Evolutionary conservation across 306 rosid species (phyloP).

Genomic region (Arachis hypogaea): DNA sequence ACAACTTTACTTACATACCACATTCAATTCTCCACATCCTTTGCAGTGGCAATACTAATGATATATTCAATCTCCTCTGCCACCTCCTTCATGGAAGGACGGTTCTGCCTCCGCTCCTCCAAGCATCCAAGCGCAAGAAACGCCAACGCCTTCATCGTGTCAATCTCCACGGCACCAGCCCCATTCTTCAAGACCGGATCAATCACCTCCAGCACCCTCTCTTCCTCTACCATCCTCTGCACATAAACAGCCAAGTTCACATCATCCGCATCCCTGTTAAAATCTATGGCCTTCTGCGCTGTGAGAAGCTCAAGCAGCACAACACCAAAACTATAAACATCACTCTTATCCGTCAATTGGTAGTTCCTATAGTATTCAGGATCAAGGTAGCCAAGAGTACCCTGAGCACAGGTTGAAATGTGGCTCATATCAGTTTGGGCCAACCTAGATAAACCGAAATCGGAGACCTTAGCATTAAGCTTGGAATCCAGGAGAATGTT

Average conservation of each 20-base stretch:
- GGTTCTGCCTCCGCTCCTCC: slow-evolving; percentile 79
- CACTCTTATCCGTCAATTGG: slow-evolving; percentile 74
- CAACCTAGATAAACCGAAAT: slow-evolving; percentile 72
- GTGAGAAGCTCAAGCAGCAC: slow-evolving; percentile 73
- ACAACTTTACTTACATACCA: background rate
- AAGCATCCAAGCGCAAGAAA: slow-evolving; percentile 78
- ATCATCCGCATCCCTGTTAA: slow-evolving; percentile 62
- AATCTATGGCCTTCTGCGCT: slow-evolving; percentile 75
- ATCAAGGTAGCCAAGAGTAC: slow-evolving; percentile 76
- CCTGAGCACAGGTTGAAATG: slow-evolving; percentile 82
- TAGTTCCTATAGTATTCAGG: slow-evolving; percentile 78
- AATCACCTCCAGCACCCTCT: slow-evolving; percentile 59
- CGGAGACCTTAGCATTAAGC: slow-evolving; percentile 67
- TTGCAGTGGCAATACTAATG: slow-evolving; percentile 61
- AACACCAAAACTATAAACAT: slow-evolving; percentile 76
- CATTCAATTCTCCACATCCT: slow-evolving; percentile 14
- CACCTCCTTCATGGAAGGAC: slow-evolving; percentile 88
- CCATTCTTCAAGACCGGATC: slow-evolving; percentile 63
- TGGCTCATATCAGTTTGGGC: slow-evolving; percentile 85
- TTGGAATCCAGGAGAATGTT: slow-evolving; percentile 66
- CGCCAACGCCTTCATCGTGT: slow-evolving; percentile 76
- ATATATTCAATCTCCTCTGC: slow-evolving; percentile 74
- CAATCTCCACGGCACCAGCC: slow-evolving; percentile 59
- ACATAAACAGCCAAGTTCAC: slow-evolving; percentile 81
- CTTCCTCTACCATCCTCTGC: slow-evolving; percentile 62